Base-by-base conservation (phyloP, 495 filamentous ascomycete species). In the Talaromyces nanjingensis region DNA sequence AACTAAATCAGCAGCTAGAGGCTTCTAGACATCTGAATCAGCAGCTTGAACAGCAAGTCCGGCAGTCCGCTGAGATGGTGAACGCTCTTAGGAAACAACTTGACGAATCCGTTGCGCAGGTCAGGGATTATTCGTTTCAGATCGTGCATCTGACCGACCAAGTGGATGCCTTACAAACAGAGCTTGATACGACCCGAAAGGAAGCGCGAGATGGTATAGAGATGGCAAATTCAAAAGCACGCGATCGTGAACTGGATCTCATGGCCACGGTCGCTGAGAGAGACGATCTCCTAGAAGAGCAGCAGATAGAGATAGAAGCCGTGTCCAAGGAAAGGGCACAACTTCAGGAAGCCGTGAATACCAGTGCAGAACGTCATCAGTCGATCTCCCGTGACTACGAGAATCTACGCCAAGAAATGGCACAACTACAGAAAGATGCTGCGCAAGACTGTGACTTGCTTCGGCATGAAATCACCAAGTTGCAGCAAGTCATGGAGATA, bases 211-310 rank as follows among this genome's bases (percentile, higher is more conserved):
- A 72, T 14, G 65, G 27, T 1, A 63, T 72, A 5, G 59, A 65
- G 6, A 34, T 9, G 4, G 73, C 76, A 39, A 67, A 66, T 45
- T 74, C 79, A 60, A 69, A 63, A 3, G 66, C 71, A 22, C 75
- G 78, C 16, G 71, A 69, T 18, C 73, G 69, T 64, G 78, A 81
- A 37, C 65, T 82, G 5, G 77, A 76, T 27, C 65, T 79, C 6
- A 71, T 81, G 45, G 79, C 81, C 45, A 77, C 74, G 20, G 53
- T 73, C n/a, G 77, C 77, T 0, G 78, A 73, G 22, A 81, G 75
- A 59, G 81, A 83, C 20, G 77, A 82, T 64, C 67, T 71, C 4
- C 59, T 82, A 4, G 79, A 82, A 33, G 73, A 72, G 42, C 60
- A 76, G 3, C 72, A 77, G 11, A 67, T 66, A 39, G 54, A 74